phyloP scores from a whole-genome alignment of 2,329 filamentous ascomycete species.

The Cercospora sesami region DNA sequence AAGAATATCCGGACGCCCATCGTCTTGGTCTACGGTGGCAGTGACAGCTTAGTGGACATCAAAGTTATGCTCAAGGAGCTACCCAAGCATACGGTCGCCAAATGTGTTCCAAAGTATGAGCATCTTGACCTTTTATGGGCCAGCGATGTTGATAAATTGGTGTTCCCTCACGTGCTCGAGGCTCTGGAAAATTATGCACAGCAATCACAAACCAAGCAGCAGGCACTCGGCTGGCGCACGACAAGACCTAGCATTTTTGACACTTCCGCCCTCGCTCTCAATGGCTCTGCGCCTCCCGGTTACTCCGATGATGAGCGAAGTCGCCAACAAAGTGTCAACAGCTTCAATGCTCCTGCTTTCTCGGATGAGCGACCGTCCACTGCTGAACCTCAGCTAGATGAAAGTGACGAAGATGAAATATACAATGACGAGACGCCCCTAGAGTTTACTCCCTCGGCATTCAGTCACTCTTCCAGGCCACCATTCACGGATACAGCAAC shows the following conservation, averaged over 20 bases:
- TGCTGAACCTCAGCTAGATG: slow-evolving; percentile 33
- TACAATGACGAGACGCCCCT: slow-evolving; percentile 25
- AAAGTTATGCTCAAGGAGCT: slow-evolving; percentile 87
- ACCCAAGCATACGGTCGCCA: slow-evolving; percentile 79
- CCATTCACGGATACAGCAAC: slow-evolving; percentile 12
- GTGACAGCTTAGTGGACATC: slow-evolving; percentile 92
- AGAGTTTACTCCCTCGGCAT: slow-evolving; percentile 20
- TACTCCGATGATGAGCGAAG: slow-evolving; percentile 34
- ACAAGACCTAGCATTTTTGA: slow-evolving; percentile 31
- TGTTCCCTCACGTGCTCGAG: slow-evolving; percentile 89
- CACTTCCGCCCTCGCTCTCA: slow-evolving; percentile 18
- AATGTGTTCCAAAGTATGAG: slow-evolving; percentile 87
- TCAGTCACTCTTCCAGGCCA: slow-evolving; percentile 24
- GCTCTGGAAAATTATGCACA: slow-evolving; percentile 69
- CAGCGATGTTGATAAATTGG: slow-evolving; percentile 74
- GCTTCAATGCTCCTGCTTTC: slow-evolving; percentile 23
- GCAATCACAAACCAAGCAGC: slow-evolving; percentile 29
- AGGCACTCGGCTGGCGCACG: slow-evolving; percentile 26
- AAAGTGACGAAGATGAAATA: slow-evolving; percentile 32
- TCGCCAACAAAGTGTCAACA: slow-evolving; percentile 15
- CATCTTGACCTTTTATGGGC: slow-evolving; percentile 98
- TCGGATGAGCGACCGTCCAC: slow-evolving; percentile 28
- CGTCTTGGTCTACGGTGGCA: slow-evolving; percentile 88
- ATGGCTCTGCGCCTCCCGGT: slow-evolving; percentile 32
- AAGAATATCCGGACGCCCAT: slow-evolving; percentile 96